A percentile compares a stretch with the other conserved stretches of the same genome.
These are phyloP conservation scores for Barnettozyma populi DNA, from an alignment of 805 yeast species.

Conservation along the genomic window DNA sequence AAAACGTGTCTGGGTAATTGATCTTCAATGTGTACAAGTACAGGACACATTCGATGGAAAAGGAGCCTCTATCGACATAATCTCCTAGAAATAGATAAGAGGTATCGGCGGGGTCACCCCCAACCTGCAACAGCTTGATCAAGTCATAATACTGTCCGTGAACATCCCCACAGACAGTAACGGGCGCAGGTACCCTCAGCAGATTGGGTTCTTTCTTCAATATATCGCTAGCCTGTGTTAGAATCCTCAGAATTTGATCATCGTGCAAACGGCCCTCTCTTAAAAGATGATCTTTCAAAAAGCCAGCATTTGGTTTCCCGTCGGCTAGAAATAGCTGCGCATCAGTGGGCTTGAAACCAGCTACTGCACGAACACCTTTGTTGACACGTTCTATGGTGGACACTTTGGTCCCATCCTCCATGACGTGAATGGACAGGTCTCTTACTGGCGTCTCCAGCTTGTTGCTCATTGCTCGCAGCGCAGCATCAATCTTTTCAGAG, in stretches of 20 bases:
- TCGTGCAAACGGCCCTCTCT: constrained; percentile 76
- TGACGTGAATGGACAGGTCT: constrained; percentile 36
- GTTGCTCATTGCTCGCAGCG: constrained; percentile 52
- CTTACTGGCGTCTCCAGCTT: constrained; percentile 27
- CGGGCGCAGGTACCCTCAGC: constrained; percentile 81
- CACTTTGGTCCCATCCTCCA: constrained; percentile 46
- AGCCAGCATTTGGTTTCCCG: constrained; percentile 69
- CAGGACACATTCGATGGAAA: constrained; percentile 75
- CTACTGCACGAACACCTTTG: constrained; percentile 58
- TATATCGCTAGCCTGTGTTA: constrained; percentile 57
- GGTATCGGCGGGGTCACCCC: constrained; percentile 79
- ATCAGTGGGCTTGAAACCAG: constrained; percentile 58
- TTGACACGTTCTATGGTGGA: constrained; percentile 49
- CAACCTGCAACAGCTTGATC: constrained; percentile 86
- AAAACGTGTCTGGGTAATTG: constrained; percentile 66
- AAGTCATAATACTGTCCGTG: constrained; percentile 94
- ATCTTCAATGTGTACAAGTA: constrained; percentile 76
- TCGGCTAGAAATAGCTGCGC: constrained; percentile 54
- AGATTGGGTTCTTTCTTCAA: constrained; percentile 73
- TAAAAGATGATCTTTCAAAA: constrained; percentile 67
- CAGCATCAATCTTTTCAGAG: constrained; percentile 57
- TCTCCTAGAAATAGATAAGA: constrained; percentile 86
- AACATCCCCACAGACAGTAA: constrained; percentile 95
- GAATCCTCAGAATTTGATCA: constrained; percentile 63
- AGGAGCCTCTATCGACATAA: constrained; percentile 92